Evolutionary conservation across 192 early-diverging fungal genomes (phyloP), one percentile per base, ranked within the genome.

Genomic region (Backusella mclennaniae): DNA sequence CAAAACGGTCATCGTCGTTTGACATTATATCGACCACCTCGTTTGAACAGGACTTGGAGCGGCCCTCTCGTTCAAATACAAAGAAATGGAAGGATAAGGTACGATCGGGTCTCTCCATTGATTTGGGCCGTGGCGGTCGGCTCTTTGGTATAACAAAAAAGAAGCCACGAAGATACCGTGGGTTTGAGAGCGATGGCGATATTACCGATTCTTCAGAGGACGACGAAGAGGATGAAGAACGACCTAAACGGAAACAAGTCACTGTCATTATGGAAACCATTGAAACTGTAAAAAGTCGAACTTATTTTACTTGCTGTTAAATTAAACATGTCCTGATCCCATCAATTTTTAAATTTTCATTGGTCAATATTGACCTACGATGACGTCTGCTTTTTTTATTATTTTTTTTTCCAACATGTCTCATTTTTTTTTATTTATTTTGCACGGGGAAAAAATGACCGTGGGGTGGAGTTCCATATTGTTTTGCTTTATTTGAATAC

Each of bases 251-350:
- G 19, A 69, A 77, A 23, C 78, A 56, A 4, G 78, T 73, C 4
- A 68, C 67, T 31, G 39, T 79, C 14, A 59, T 79, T 19, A 79
- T 79, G 73, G 78, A 79, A 66, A 69, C 36, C 0, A 71, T 79
- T 46, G 52, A 79, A 42, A 36, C 70, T 9, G 78, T 79, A 44
- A 79, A 79, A 39, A 79, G 71, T 35, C 68, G 69, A 69, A 69
- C 78, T 12, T 79, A 79, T 35, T 79, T 79, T 73, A 79, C 78
- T 6, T 79, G 78, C 56, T 79, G 78, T 31, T 79, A 69, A 67
- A 70, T 41, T 14, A 33, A 11, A 42, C 12, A 21, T 14, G 7
- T 33, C 2, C 3, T 33, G 33, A 33, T 33, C 33, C 26, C n/a
- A n/a, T n/a, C n/a, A n/a, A 26, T 26, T 26, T 26, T 26, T 26